These are phyloP conservation scores for Chalciporus piperatus DNA, from an alignment of 768 basidiomycete species.

Conservation along the genomic window DNA sequence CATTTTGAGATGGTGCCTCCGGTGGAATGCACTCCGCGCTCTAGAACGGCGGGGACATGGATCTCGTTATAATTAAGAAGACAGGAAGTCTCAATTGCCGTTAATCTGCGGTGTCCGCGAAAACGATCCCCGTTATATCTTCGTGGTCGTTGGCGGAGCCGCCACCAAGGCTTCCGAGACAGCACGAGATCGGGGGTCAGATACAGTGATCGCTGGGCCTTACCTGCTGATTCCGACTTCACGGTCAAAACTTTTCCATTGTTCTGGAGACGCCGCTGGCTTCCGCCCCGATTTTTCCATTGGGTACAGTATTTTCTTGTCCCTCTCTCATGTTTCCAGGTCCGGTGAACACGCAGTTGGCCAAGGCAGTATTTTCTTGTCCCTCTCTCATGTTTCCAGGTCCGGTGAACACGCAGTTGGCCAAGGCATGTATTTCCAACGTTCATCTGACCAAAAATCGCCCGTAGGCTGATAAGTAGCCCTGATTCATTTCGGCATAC, in stretches of 20 bases:
- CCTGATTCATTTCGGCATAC: slow-evolving; percentile 32
- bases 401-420: background rate
- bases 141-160: slow-evolving; percentile 19
- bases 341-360: background rate
- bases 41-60: background rate
- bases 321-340: background rate
- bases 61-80: slow-evolving; percentile 8
- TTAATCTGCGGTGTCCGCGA: slow-evolving; percentile 25
- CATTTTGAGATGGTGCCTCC: too few species aligned
- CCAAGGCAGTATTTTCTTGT: slow-evolving; percentile 1
- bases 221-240: slow-evolving; percentile 28
- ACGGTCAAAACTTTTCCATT: slow-evolving; percentile 21
- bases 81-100: slow-evolving; percentile 8
- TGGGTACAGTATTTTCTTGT: background rate
- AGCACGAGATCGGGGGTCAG: slow-evolving; percentile 21
- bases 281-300: slow-evolving; percentile 11
- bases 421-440: slow-evolving; percentile 4
- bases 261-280: slow-evolving; percentile 23
- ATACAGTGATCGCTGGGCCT: slow-evolving; percentile 23
- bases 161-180: slow-evolving; percentile 27
- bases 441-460: background rate
- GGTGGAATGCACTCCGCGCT: background rate
- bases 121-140: slow-evolving; percentile 20
- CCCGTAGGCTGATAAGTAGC: slow-evolving; percentile 10
- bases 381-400: background rate